Conservation (phyloP, 352 stramenopile genomes). For the Phytophthora cryptogea region DNA sequence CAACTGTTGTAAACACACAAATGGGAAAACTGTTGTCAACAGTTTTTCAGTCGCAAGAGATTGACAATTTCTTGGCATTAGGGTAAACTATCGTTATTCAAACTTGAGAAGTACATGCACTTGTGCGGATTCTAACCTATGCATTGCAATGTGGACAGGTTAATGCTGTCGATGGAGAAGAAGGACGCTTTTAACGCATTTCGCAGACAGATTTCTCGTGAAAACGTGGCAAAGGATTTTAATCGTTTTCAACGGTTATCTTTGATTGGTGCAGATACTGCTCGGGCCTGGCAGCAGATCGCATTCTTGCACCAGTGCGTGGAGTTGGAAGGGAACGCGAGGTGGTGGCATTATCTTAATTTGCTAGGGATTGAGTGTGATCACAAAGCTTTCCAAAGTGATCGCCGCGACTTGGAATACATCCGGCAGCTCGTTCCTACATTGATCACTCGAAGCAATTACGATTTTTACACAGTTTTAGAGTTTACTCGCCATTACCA, state of each 20-base stretch:
- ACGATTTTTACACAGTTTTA: constrained; percentile 79
- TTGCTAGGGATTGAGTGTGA: constrained; percentile 79
- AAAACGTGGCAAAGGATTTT: constrained; percentile 86
- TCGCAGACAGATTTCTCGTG: constrained; percentile 73
- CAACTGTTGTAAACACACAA: constrained; percentile 51
- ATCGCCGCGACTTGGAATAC: constrained; percentile 67
- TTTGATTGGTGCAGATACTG: constrained; percentile 71
- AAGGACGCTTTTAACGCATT: constrained; percentile 74
- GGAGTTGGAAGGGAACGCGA: constrained; percentile 79
- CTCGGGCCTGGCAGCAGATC: constrained; percentile 80
- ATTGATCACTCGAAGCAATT: constrained; percentile 69
- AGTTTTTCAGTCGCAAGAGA: constrained; percentile 70
- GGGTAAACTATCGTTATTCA: constrained; percentile 37
- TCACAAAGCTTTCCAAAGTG: constrained; percentile 76
- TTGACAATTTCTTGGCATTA: constrained; percentile 72
- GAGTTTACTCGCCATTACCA: constrained; percentile 87
- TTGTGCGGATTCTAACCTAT: constrained; percentile 4
- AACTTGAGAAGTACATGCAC: no score
- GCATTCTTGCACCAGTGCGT: constrained; percentile 82
- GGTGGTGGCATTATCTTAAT: constrained; percentile 85
- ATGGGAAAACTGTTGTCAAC: constrained; percentile 62
- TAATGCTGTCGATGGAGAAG: constrained; percentile 82
- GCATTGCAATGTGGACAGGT: constrained; percentile 27
- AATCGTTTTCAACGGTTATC: constrained; percentile 78
- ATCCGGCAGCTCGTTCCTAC: constrained; percentile 68